Conservation (phyloP, 176 grass and related monocot species). For the Puccinellia tenuiflora region DNA sequence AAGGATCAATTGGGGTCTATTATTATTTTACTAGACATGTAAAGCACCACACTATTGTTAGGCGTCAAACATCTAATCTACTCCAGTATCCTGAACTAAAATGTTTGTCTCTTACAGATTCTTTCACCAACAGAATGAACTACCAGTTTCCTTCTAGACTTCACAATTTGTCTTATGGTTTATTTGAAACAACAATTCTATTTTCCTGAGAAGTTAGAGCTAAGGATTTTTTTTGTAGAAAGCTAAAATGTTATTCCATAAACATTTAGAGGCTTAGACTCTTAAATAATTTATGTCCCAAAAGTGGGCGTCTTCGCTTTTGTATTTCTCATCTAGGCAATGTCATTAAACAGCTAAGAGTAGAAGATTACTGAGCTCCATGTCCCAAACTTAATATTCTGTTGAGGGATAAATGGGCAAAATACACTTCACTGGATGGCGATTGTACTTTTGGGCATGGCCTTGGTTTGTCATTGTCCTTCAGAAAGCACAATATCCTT, state of each 20-base stretch:
- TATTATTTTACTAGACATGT: not conserved
- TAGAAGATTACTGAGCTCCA: too few relatives aligned
- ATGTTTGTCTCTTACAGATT: constrained; percentile 5
- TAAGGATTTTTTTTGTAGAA: not conserved
- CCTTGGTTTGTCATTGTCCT: not conserved
- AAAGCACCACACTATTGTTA: not conserved
- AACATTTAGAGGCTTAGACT: not conserved
- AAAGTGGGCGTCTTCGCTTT: not conserved
- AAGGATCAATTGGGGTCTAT: not conserved
- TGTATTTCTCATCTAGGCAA: constrained; percentile 15
- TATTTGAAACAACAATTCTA: constrained; percentile 8
- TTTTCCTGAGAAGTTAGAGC: not conserved
- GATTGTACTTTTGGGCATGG: not conserved
- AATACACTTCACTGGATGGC: not conserved
- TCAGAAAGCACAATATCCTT: not conserved
- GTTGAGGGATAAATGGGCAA: not conserved
- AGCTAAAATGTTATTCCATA: constrained; percentile 17
- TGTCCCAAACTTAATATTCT: too few relatives aligned
- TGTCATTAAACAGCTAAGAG: too few relatives aligned
- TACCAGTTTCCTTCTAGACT: not conserved
- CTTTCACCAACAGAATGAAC: not conserved
- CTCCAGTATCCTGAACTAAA: not conserved
- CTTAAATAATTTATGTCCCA: not conserved
- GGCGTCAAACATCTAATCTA: not conserved
- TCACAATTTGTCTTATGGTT: not conserved